A percentile compares a stretch with the other conserved stretches of the same genome.
Conservation (phyloP, 371 early-diverging fungal species). For the Nematocida parisii region DNA sequence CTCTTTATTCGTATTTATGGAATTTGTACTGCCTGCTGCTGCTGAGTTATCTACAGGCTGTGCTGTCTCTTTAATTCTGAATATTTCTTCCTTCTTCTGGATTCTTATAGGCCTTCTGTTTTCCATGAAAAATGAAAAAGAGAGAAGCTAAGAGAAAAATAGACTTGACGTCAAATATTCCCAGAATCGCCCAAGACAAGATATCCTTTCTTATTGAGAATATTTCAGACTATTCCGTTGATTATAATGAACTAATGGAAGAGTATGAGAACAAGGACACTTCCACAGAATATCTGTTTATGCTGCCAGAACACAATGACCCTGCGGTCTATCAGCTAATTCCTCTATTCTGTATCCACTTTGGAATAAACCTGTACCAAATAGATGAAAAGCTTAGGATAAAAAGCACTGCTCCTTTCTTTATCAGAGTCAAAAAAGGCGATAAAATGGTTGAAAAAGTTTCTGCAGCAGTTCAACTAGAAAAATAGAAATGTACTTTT, state of each 20-base stretch:
- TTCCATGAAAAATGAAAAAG: slow-evolving; percentile 62
- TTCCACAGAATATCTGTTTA: slow-evolving; percentile 1
- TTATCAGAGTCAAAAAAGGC: slow-evolving; percentile 1
- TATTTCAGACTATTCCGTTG: not conserved
- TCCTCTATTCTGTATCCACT: slow-evolving; percentile 52
- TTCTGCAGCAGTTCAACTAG: not conserved
- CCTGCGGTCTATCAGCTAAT: slow-evolving; percentile 49
- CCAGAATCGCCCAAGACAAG: not conserved
- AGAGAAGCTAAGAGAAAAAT: slow-evolving; percentile 11
- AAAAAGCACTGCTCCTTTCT: slow-evolving; percentile 2
- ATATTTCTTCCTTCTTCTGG: slow-evolving; percentile 35
- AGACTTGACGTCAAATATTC: slow-evolving; percentile 20
- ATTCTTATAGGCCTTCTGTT: slow-evolving; percentile 47
- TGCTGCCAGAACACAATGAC: slow-evolving; percentile 19
- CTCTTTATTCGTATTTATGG: not conserved
- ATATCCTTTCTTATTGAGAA: not conserved
- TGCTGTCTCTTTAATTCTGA: slow-evolving; percentile 3
- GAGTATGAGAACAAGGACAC: slow-evolving; percentile 13
- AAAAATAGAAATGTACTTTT: not conserved
- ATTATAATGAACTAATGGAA: slow-evolving; percentile 53
- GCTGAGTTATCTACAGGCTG: not conserved
- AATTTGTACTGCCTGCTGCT: not conserved
- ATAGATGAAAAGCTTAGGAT: not conserved
- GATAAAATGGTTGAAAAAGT: not conserved
- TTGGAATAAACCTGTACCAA: slow-evolving; percentile 38